A percentile compares a stretch with the other conserved stretches of the same genome.
These are phyloP conservation scores for Trichosporon sp. DNA, from an alignment of 1,284 basidiomycete species.

Conservation along the genomic window DNA sequence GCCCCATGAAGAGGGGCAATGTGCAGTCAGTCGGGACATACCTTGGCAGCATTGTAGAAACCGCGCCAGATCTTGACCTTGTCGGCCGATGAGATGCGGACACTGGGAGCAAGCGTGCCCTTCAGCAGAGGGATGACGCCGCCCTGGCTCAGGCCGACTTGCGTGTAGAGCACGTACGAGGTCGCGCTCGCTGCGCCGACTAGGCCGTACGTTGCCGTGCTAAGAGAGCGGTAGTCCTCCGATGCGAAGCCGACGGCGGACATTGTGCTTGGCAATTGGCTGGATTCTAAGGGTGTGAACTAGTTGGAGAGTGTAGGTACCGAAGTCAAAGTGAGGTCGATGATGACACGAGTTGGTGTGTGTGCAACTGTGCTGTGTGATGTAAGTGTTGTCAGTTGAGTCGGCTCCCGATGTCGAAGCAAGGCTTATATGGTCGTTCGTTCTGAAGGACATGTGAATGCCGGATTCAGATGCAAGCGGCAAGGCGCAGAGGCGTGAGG, in stretches of 20 bases:
- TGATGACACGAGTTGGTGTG: too few relatives aligned
- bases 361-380: too few relatives aligned
- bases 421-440: background rate
- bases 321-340: too few relatives aligned
- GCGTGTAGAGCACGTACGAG: conserved; percentile 38
- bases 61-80: conserved; percentile 30
- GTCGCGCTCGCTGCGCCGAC: conserved; percentile 33
- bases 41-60: conserved; percentile 32
- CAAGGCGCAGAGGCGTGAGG: background rate
- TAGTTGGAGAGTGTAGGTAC: too few relatives aligned
- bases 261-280: background rate
- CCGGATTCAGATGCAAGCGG: background rate
- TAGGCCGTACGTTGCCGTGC: conserved; percentile 35
- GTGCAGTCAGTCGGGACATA: conserved; percentile 25
- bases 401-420: background rate
- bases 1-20: too few relatives aligned
- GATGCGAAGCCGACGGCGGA: conserved; percentile 11
- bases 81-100: conserved; percentile 18
- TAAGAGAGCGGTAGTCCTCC: conserved; percentile 24
- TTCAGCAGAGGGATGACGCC: conserved; percentile 39
- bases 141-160: conserved; percentile 31
- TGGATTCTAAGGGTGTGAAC: too few relatives aligned
- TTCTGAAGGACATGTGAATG: background rate
- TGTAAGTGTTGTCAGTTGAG: background rate
- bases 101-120: conserved; percentile 24